Conservation (phyloP, 306 rosid species). For the Trifolium repens region DNA sequence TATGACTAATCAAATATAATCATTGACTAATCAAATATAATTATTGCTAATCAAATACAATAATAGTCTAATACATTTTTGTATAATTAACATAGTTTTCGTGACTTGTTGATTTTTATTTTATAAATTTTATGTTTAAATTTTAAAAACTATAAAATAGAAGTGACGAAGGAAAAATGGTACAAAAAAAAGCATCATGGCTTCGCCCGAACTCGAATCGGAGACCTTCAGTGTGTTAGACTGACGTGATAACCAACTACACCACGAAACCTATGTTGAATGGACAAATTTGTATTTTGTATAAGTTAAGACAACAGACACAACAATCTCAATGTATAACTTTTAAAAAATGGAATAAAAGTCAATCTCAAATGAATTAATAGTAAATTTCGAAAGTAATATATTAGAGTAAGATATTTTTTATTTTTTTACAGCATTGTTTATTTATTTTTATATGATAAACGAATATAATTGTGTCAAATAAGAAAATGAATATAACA, state of each 20-base stretch:
- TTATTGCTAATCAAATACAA: no score
- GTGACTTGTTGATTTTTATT: background rate
- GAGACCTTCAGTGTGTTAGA: constrained; percentile 90
- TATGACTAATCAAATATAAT: no score
- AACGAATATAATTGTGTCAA: no score
- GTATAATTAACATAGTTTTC: background rate
- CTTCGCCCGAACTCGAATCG: constrained; percentile 76
- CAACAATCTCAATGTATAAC: background rate
- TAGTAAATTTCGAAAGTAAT: no score
- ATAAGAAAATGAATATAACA: no score
- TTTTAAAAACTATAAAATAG: background rate
- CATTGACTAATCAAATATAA: no score
- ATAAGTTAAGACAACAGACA: background rate
- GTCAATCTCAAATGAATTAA: background rate
- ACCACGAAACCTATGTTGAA: constrained; percentile 34
- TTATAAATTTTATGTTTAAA: background rate
- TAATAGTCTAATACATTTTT: no score
- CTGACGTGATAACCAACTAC: constrained; percentile 58
- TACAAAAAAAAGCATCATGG: constrained; percentile 28
- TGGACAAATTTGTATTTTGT: background rate
- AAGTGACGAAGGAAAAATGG: background rate
- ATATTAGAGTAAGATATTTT: no score
- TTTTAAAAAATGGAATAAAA: no score
- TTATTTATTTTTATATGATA: no score
- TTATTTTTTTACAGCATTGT: no score